Base-by-base conservation (phyloP, 225 moss, liverwort and hornwort genomes). In the Thuidium tamariscinum region DNA sequence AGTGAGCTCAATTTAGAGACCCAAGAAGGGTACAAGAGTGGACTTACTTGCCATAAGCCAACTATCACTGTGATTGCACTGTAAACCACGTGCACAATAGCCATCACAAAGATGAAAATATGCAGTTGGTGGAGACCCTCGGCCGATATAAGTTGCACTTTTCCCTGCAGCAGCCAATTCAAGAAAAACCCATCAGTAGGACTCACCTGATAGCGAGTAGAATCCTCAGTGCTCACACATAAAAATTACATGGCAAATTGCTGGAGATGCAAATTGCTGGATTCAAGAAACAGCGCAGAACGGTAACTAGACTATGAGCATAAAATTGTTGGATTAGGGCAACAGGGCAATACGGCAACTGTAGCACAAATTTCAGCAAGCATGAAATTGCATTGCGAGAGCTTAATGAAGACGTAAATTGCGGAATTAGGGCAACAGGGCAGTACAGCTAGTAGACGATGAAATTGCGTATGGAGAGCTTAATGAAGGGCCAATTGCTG, bases 101-200 rank as follows among this genome's bases (percentile, higher is more conserved):
- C 98, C 92, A 99, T 92, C 36, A 96, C 97, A 68, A 99, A 99
- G 80, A 99, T 96, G 84, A 99, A 99, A 48, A 97, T 92, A 79
- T 99, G 99, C 29, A 99, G 95, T 90, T 97, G 93, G 89, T 97
- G 99, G 68, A 99, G 94, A 82, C 97, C 95, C 69, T 96, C 97
- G 8, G 82, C 26, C 15, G 99, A 94, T 30, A 99, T 93, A 19
- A 99, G 88, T 59, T 93, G 95, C 49, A 92, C 95, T 88, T 95
- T 93, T 6, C 97, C 99, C 99, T 99, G 93, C 81, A 88, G 49
- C 51, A 77, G 25, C 41, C 48, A 59, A 70, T 51, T 44, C 85
- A 88, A 82, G 74, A 56, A 66, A 6, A 6, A 79, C 39, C 23
- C 41, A 11, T 29, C 27, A 77, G 36, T 5, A 41, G 32, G 17